phyloP scores from a whole-genome alignment of 352 stramenopile species.

The Plasmopara viticola region DNA sequence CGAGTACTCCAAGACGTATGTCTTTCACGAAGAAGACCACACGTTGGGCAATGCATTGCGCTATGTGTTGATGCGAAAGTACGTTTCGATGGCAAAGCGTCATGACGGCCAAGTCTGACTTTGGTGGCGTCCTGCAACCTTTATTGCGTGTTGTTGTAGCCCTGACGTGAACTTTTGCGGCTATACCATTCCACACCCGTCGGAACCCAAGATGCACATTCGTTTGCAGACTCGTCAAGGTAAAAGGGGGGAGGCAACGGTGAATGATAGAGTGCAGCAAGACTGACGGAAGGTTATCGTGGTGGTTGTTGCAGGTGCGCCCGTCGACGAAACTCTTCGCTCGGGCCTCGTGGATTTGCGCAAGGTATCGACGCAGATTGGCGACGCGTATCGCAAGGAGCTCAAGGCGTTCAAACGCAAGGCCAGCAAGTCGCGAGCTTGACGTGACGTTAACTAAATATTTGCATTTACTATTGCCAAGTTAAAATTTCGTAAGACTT shows the following conservation, averaged over 20 bases:
- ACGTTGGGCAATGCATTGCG: constrained; percentile 88
- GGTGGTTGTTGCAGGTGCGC: constrained; percentile 27
- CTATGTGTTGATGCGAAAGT: constrained; percentile 91
- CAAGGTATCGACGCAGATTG: constrained; percentile 64
- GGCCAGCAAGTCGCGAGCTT: constrained; percentile 54
- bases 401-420: constrained; percentile 81
- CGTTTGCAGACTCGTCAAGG: constrained; percentile 85
- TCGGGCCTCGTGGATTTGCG: constrained; percentile 63
- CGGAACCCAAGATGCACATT: constrained; percentile 92
- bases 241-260: constrained; percentile 5
- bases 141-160: constrained; percentile 24
- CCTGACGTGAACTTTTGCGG: constrained; percentile 90
- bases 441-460: neutral
- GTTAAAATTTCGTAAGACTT: too few relatives aligned
- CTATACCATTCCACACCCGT: constrained; percentile 94
- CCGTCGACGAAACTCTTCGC: constrained; percentile 57
- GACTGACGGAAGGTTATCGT: constrained; percentile 1
- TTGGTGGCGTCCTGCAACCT: neutral
- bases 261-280: neutral
- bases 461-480: neutral
- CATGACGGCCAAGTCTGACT: neutral
- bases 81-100: constrained; percentile 14
- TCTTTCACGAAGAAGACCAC: constrained; percentile 87
- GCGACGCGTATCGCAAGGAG: constrained; percentile 74
- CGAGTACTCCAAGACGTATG: constrained; percentile 83